A percentile compares a stretch with the other conserved stretches of the same genome.
phyloP scores from a whole-genome alignment of 2,329 filamentous ascomycete genomes.

The Paecilomyces dactylethromorphus region DNA sequence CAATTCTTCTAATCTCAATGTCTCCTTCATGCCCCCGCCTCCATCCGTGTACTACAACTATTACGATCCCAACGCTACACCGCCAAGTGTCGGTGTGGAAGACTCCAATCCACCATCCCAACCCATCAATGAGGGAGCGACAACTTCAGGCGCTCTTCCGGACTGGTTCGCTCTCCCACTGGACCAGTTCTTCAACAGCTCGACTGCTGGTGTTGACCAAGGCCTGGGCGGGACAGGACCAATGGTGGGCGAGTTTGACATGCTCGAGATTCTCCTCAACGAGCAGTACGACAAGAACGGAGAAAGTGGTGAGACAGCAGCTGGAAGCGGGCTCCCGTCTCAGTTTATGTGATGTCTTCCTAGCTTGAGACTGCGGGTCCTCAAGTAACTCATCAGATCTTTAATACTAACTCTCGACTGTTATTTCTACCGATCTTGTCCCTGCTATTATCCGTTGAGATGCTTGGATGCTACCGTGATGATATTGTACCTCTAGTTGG shows the following conservation, averaged over 20 bases:
- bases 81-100: constrained; percentile 12
- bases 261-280: constrained; percentile 42
- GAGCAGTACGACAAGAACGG: constrained; percentile 18
- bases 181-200: constrained; percentile 51
- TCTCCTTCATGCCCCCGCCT: constrained; percentile 42
- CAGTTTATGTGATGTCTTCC: neutral
- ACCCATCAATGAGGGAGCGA: constrained; percentile 11
- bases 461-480: neutral
- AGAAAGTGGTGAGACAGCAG: neutral
- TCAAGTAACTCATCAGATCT: neutral
- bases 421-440: neutral
- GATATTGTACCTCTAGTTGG: neutral
- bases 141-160: constrained; percentile 27
- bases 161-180: constrained; percentile 59
- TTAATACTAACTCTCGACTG: neutral
- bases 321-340: neutral
- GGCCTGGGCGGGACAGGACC: constrained; percentile 55
- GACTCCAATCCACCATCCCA: constrained; percentile 12
- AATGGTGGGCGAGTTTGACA: constrained; percentile 51
- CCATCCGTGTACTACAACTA: constrained; percentile 41
- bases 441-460: neutral
- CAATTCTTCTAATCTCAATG: constrained; percentile 38
- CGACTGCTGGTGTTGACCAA: constrained; percentile 40
- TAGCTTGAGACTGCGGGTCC: neutral
- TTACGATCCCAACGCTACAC: constrained; percentile 30